Evolutionary conservation across 768 basidiomycete species (phyloP).

Genomic region (Tricholoma matsutake): DNA sequence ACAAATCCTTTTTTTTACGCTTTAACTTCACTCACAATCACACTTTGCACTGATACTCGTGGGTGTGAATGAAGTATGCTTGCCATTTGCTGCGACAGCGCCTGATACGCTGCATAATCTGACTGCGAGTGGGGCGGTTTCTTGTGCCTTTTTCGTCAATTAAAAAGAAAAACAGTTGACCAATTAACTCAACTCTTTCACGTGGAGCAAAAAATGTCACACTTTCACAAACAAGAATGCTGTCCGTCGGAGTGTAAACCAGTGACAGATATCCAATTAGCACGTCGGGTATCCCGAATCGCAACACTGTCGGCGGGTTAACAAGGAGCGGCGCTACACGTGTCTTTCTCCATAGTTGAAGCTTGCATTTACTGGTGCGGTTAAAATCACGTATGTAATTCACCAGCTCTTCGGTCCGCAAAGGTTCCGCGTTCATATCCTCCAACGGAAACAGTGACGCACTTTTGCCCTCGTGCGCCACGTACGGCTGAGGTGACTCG

Average conservation of each 20-base stretch:
- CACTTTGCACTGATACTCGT: conserved; percentile 46
- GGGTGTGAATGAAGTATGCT: conserved; percentile 55
- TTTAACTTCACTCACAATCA: conserved; percentile 40
- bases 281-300: conserved; percentile 63
- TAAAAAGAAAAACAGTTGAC: neutral
- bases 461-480: conserved; percentile 38
- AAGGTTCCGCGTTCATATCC: conserved; percentile 32
- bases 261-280: conserved; percentile 62
- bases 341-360: conserved; percentile 54
- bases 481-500: conserved; percentile 59
- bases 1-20: neutral
- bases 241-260: conserved; percentile 32
- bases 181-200: no score
- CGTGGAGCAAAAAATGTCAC: conserved; percentile 71
- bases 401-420: conserved; percentile 45
- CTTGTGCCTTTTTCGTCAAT: conserved; percentile 30
- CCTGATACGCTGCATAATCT: conserved; percentile 60
- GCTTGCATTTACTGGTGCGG: conserved; percentile 34
- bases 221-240: conserved; percentile 50
- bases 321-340: conserved; percentile 15
- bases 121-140: conserved; percentile 69
- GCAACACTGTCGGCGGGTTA: conserved; percentile 42
- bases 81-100: conserved; percentile 63
- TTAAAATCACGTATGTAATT: conserved; percentile 63
- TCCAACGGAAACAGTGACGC: conserved; percentile 41